Evolutionary conservation across 1,284 basidiomycete genomes (phyloP).

Genomic region (Ganoderma multipileum): DNA sequence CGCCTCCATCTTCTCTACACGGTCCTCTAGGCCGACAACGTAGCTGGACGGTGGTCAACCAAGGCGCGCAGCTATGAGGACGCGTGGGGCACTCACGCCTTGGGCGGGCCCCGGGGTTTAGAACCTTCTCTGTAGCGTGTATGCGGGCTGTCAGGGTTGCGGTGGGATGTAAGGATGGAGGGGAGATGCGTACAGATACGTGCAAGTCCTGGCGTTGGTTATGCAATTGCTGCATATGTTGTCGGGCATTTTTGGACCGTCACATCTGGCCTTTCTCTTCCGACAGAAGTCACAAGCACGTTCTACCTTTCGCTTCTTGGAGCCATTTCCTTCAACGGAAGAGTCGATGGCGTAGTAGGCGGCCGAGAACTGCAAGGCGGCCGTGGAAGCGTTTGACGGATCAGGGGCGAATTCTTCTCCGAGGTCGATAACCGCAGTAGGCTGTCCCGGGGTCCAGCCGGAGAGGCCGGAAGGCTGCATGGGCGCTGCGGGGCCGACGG

Average conservation of each 20-base stretch:
- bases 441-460: constrained; percentile 30
- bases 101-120: constrained; percentile 84
- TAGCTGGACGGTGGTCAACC: constrained; percentile 54
- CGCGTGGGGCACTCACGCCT: constrained; percentile 62
- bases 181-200: constrained; percentile 65
- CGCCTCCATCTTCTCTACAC: constrained; percentile 73
- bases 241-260: constrained; percentile 65
- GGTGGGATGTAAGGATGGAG: constrained; percentile 4
- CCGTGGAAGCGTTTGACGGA: constrained; percentile 29
- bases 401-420: constrained; percentile 32
- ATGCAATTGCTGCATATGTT: constrained; percentile 78
- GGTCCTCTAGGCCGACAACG: constrained; percentile 79
- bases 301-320: constrained; percentile 65
- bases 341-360: constrained; percentile 36
- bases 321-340: constrained; percentile 30
- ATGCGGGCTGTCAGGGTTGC: constrained; percentile 12
- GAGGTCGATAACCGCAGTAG: constrained; percentile 36
- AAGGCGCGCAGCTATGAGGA: constrained; percentile 9
- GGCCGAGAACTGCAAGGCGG: constrained; percentile 30
- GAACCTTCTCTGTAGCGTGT: constrained; percentile 66
- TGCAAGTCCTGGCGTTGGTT: constrained; percentile 69
- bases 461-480: constrained; percentile 30
- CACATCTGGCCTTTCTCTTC: constrained; percentile 72
- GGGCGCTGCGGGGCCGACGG: constrained; percentile 12
- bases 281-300: constrained; percentile 78